A percentile compares a stretch with the other conserved stretches of the same genome.
These are phyloP conservation scores for Batrachochytrium dendrobatidis DNA, from an alignment of 371 early-diverging fungal species.

Conservation along the genomic window DNA sequence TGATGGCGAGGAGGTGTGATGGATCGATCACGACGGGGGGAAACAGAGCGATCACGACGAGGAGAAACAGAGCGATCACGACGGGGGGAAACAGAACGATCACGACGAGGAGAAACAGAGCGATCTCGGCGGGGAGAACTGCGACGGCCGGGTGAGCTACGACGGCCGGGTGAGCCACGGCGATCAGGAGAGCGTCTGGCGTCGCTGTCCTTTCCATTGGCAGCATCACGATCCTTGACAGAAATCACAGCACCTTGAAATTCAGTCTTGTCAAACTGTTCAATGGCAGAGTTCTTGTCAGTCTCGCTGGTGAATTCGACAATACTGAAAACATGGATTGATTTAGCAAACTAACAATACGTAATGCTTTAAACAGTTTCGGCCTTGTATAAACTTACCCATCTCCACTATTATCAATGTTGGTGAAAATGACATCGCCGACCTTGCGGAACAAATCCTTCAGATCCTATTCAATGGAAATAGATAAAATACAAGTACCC, in stretches of 20 bases:
- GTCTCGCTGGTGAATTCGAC: slow-evolving; percentile 79
- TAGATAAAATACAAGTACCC: slow-evolving; percentile 5
- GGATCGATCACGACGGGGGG: no score
- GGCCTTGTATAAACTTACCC: slow-evolving; percentile 72
- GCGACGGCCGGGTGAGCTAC: no score
- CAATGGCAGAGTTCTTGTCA: slow-evolving; percentile 81
- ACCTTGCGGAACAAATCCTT: slow-evolving; percentile 94
- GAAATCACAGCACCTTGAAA: slow-evolving; percentile 70
- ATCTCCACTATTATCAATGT: slow-evolving; percentile 76
- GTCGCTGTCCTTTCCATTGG: slow-evolving; percentile 34
- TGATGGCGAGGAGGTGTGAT: no score
- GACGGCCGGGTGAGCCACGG: no score
- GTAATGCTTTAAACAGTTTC: neutral
- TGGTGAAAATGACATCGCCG: slow-evolving; percentile 90
- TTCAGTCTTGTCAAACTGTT: slow-evolving; percentile 78
- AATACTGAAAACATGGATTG: slow-evolving; percentile 46
- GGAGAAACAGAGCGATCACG: no score
- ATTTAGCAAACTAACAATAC: neutral
- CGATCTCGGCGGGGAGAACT: no score
- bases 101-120: no score
- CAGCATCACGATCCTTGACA: slow-evolving; percentile 49
- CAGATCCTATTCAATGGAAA: slow-evolving; percentile 68
- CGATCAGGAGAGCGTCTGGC: no score
- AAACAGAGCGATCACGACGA: no score
- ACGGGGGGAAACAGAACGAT: no score